These are phyloP conservation scores for Adansonia rubrostipa DNA, from an alignment of 441 rosid species.

Conservation along the genomic window DNA sequence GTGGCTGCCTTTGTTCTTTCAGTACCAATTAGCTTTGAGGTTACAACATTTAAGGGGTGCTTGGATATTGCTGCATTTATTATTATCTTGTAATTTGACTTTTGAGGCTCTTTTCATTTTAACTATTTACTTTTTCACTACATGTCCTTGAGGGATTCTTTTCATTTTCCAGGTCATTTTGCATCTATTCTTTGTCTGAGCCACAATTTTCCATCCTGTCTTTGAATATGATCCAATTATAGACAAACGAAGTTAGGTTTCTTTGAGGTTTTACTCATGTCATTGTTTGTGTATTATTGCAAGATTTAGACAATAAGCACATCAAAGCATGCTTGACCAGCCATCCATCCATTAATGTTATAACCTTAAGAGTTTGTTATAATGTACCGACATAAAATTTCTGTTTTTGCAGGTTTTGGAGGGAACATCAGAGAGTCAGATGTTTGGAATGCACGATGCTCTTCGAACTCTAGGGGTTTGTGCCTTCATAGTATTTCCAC, in stretches of 20 bases:
- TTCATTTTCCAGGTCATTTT: not conserved
- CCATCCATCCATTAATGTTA: slow-evolving; percentile 13
- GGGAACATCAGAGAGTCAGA: slow-evolving; percentile 55
- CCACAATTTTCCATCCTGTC: not conserved
- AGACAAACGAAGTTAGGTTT: not conserved
- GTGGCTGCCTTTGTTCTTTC: not conserved
- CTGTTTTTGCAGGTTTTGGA: slow-evolving; percentile 52
- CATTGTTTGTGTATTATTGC: not conserved
- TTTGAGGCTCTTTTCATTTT: not conserved
- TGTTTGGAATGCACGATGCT: slow-evolving; percentile 48
- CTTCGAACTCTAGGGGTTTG: slow-evolving; percentile 80
- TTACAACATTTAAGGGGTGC: slow-evolving; percentile 6
- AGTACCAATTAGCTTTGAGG: not conserved
- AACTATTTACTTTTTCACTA: not conserved
- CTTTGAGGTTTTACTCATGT: not conserved
- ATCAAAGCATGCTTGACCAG: not conserved
- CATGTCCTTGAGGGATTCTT: not conserved
- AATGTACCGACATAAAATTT: slow-evolving; percentile 7
- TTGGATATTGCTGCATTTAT: not conserved
- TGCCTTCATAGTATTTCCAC: slow-evolving; percentile 25
- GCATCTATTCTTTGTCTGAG: not conserved
- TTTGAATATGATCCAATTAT: not conserved
- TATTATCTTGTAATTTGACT: not conserved
- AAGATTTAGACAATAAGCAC: not conserved
- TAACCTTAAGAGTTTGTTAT: not conserved